A percentile compares a stretch with the other conserved stretches of the same genome.
phyloP scores from a whole-genome alignment of 495 filamentous ascomycete genomes.

The Parathielavia appendiculata region DNA sequence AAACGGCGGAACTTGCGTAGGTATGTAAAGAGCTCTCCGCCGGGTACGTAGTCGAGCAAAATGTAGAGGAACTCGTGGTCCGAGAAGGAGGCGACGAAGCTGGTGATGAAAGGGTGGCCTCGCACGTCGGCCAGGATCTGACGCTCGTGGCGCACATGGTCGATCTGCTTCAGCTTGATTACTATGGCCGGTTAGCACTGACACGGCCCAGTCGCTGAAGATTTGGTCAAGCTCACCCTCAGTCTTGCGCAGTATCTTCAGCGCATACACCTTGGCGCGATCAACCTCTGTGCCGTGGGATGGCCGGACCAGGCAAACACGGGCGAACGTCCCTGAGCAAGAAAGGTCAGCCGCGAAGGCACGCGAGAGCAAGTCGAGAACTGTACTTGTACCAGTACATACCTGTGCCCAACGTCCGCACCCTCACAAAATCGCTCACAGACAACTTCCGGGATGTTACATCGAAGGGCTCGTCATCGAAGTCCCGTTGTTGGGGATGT shows the following conservation, averaged over 20 bases:
- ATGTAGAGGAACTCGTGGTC: constrained; percentile 87
- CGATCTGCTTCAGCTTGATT: constrained; percentile 93
- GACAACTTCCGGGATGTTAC: constrained; percentile 27
- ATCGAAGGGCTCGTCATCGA: constrained; percentile 25
- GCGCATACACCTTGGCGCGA: constrained; percentile 71
- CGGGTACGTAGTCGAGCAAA: constrained; percentile 86
- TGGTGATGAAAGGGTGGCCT: constrained; percentile 93
- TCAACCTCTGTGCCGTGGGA: constrained; percentile 49
- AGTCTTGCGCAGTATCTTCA: constrained; percentile 89
- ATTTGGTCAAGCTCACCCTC: constrained; percentile 45
- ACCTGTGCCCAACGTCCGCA: constrained; percentile 92
- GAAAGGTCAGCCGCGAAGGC: constrained; percentile 23
- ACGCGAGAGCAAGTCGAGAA: constrained; percentile 10
- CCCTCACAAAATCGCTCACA: constrained; percentile 70
- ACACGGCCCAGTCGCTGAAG: constrained; percentile 7
- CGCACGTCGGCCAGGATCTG: constrained; percentile 79
- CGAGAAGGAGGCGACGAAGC: constrained; percentile 83
- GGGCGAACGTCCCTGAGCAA: constrained; percentile 80
- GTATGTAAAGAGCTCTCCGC: constrained; percentile 94
- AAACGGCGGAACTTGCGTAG: constrained; percentile 81
- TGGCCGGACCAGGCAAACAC: constrained; percentile 81
- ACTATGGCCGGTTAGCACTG: constrained; percentile 47
- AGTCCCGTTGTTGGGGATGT: constrained; percentile 11
- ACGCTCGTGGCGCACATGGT: constrained; percentile 94
- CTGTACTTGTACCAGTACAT: constrained; percentile 23